Conservation (phyloP, 345 rosid species). For the Dipteronia sinensis region DNA sequence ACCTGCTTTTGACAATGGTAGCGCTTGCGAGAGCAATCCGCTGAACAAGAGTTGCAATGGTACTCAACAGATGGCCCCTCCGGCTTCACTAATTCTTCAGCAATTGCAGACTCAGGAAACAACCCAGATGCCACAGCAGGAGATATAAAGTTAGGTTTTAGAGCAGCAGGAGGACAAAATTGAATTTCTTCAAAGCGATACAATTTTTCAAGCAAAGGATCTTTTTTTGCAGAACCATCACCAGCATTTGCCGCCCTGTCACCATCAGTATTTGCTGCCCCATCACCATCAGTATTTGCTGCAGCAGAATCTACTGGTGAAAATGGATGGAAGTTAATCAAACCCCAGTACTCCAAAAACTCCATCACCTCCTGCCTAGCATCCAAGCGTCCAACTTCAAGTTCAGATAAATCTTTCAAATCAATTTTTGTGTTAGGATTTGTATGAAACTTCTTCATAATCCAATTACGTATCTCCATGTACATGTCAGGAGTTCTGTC, state of each 20-base stretch:
- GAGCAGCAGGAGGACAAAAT: conserved; percentile 46
- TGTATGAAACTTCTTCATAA: conserved; percentile 80
- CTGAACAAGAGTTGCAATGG: conserved; percentile 98
- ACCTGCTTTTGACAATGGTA: conserved; percentile 99
- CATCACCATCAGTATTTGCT: conserved; percentile 40
- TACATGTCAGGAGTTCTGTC: conserved; percentile 65
- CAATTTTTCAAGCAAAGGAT: conserved; percentile 64
- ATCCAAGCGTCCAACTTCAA: conserved; percentile 74
- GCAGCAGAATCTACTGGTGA: conserved; percentile 47
- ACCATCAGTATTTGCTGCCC: conserved; percentile 17
- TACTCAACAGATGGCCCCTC: conserved; percentile 95
- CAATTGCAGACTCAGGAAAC: conserved; percentile 68
- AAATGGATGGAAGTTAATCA: conserved; percentile 94
- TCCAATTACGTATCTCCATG: conserved; percentile 82
- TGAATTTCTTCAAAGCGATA: conserved; percentile 69
- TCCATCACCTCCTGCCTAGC: conserved; percentile 91
- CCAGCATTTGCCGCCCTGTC: conserved; percentile 13
- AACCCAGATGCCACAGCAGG: conserved; percentile 60
- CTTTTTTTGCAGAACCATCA: conserved; percentile 30
- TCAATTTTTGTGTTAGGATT: conserved; percentile 63
- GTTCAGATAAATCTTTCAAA: conserved; percentile 69
- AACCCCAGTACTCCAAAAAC: conserved; percentile 98
- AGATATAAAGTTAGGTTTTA: conserved; percentile 51
- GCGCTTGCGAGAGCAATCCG: conserved; percentile 98
- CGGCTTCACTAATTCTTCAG: conserved; percentile 72